Conservation (phyloP, 768 basidiomycete species). For the Tylopilus rubrobrunneus region DNA sequence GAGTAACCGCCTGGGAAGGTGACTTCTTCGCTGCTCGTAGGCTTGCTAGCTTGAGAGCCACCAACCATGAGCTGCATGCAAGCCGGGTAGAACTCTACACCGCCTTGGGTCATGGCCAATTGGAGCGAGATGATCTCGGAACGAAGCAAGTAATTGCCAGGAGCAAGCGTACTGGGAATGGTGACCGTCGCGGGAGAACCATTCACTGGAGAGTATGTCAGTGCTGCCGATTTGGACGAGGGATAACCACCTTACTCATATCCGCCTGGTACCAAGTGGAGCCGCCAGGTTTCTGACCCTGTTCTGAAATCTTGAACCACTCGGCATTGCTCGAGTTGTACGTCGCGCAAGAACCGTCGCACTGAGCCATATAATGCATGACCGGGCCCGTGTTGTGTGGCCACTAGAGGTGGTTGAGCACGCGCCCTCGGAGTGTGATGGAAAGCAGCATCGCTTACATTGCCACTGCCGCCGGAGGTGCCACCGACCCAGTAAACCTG, state of each 20-base stretch:
- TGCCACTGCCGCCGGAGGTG: constrained; percentile 28
- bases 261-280: constrained; percentile 46
- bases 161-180: constrained; percentile 48
- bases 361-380: constrained; percentile 69
- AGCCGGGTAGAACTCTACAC: constrained; percentile 41
- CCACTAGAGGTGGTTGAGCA: constrained; percentile 32
- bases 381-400: constrained; percentile 60
- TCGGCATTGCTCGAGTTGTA: constrained; percentile 52
- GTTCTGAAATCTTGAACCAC: constrained; percentile 74
- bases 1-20: constrained; percentile 68
- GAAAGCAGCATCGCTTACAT: constrained; percentile 15
- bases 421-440: not conserved
- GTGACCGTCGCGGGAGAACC: constrained; percentile 37
- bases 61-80: constrained; percentile 27
- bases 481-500: constrained; percentile 50
- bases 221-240: not conserved
- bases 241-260: constrained; percentile 36
- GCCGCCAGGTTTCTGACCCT: constrained; percentile 36
- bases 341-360: constrained; percentile 50
- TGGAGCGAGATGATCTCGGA: constrained; percentile 80
- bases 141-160: constrained; percentile 72
- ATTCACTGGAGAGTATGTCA: constrained; percentile 24
- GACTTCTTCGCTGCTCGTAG: constrained; percentile 38
- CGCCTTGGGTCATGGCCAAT: constrained; percentile 45
- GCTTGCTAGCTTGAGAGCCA: constrained; percentile 24